Conservation (phyloP, 345 rosid species). For the Eucalyptus tenuipes region DNA sequence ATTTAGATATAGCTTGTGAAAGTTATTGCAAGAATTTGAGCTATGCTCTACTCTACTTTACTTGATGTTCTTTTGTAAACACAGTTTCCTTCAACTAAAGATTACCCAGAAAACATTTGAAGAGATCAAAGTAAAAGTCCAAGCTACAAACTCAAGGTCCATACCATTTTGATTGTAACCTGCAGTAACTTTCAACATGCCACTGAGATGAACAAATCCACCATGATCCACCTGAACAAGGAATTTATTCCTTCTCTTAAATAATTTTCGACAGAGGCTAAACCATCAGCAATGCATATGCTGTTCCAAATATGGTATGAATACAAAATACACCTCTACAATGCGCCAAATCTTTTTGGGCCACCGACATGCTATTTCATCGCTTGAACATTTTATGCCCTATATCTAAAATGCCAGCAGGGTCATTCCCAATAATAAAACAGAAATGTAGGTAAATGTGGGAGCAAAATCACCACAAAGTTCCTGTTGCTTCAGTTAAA, state of each 20-base stretch:
- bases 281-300: background rate
- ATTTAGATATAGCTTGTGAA: background rate
- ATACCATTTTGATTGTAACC: slow-evolving; percentile 49
- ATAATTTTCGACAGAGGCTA: background rate
- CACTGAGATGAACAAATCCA: slow-evolving; percentile 56
- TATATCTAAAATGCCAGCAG: background rate
- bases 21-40: background rate
- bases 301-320: background rate
- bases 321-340: background rate
- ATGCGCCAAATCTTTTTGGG: background rate
- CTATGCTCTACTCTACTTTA: background rate
- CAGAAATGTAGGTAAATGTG: background rate
- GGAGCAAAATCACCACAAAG: background rate
- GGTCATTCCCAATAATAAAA: background rate
- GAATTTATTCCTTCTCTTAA: background rate
- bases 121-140: background rate
- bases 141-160: background rate
- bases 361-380: background rate
- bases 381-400: background rate
- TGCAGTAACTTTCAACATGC: slow-evolving; percentile 45
- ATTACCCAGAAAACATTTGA: background rate
- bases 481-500: background rate
- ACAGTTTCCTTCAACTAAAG: background rate
- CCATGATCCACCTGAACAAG: slow-evolving; percentile 26
- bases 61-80: background rate